phyloP scores from a whole-genome alignment of 305 asterid species.

The Fraxinus ornus region DNA sequence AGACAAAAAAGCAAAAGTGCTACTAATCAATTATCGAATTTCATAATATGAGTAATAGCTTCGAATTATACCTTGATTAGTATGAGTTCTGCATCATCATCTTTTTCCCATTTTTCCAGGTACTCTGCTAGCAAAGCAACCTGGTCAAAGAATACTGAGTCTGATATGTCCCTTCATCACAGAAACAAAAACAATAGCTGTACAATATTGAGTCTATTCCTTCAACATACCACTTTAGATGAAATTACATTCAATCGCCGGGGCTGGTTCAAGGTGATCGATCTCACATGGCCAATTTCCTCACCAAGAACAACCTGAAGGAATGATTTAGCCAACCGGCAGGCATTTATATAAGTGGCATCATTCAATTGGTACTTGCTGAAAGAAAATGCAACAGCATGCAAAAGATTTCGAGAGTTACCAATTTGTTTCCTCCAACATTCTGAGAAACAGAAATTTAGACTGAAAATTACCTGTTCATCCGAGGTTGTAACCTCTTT shows the following conservation, averaged over 20 bases:
- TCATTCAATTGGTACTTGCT: neutral
- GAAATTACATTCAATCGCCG: conserved; percentile 82
- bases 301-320: conserved; percentile 70
- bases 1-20: neutral
- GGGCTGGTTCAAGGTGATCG: conserved; percentile 79
- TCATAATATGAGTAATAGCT: conserved; percentile 9
- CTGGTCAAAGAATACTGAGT: conserved; percentile 31
- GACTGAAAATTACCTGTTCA: conserved; percentile 44
- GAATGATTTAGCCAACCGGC: conserved; percentile 14
- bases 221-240: conserved; percentile 59
- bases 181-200: neutral
- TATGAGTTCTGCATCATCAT: conserved; percentile 62
- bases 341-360: conserved; percentile 5
- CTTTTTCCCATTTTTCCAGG: conserved; percentile 86
- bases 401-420: neutral
- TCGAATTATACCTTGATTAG: conserved; percentile 55
- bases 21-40: neutral
- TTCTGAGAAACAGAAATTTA: conserved; percentile 10
- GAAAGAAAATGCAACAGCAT: conserved; percentile 15
- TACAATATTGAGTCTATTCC: conserved; percentile 6
- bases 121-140: conserved; percentile 64
- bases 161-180: neutral
- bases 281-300: conserved; percentile 64
- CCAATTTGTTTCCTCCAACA: neutral
- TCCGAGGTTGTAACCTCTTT: conserved; percentile 31